These are phyloP conservation scores for Paxillus involutus DNA, from an alignment of 768 basidiomycete species.

Conservation along the genomic window DNA sequence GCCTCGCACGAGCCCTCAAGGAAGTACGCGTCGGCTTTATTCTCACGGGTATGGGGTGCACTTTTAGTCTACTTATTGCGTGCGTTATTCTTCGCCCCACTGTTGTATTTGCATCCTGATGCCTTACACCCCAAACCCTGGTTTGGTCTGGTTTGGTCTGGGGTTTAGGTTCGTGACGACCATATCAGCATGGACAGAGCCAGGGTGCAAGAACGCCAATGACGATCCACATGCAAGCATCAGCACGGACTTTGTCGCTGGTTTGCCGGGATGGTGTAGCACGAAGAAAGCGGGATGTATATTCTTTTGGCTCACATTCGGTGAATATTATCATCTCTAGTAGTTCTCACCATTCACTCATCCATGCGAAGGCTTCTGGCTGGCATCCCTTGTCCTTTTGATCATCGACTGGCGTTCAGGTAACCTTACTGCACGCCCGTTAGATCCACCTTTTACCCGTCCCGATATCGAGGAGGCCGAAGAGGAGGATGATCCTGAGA, in stretches of 20 bases:
- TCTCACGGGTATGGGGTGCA: slow-evolving; percentile 68
- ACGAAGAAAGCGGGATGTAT: slow-evolving; percentile 90
- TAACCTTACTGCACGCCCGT: slow-evolving; percentile 43
- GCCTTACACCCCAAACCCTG: not conserved
- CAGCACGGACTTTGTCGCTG: slow-evolving; percentile 65
- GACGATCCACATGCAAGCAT: slow-evolving; percentile 79
- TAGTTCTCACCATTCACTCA: slow-evolving; percentile 1
- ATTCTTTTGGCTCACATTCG: slow-evolving; percentile 86
- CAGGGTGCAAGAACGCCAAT: slow-evolving; percentile 83
- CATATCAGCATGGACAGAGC: slow-evolving; percentile 83
- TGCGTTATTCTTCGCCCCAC: slow-evolving; percentile 40
- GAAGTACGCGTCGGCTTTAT: slow-evolving; percentile 86
- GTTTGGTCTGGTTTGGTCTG: not conserved
- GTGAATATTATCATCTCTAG: slow-evolving; percentile 41
- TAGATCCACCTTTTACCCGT: slow-evolving; percentile 77
- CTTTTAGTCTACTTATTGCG: slow-evolving; percentile 73
- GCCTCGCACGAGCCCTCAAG: slow-evolving; percentile 76
- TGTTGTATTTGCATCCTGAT: slow-evolving; percentile 11
- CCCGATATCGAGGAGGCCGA: slow-evolving; percentile 52
- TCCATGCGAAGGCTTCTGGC: slow-evolving; percentile 64
- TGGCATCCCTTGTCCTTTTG: slow-evolving; percentile 61
- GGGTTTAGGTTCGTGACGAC: slow-evolving; percentile 66
- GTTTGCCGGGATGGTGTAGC: slow-evolving; percentile 79
- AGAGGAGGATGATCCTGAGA: slow-evolving; percentile 54
- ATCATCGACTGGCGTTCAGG: slow-evolving; percentile 79